Base-by-base conservation (phyloP, 1,284 basidiomycete species). In the Sutorius eximius region DNA sequence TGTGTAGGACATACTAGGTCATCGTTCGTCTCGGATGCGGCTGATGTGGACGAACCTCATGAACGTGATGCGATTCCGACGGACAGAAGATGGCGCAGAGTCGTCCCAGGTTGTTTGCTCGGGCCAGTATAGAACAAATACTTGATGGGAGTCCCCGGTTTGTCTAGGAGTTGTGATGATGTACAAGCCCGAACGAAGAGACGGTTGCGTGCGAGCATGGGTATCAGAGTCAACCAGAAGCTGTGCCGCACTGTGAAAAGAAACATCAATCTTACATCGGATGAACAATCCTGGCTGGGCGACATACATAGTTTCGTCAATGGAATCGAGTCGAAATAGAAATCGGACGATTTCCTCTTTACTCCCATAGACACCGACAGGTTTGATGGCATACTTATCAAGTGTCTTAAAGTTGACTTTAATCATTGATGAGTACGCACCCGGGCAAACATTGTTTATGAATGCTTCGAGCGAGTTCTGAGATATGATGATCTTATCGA, bases 31-130 rank as follows among this genome's bases (percentile, higher is more conserved):
- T 22, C 20, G 0, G 27, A 40, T 4, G 43, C 5, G 40, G 29
- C 49, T 2, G 1, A 46, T 15, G 10, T 9, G 8, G 18, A 52
- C 69, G n/a, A 58, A 82, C 84, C 83, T 67, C 79, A 86, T 83
- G 59, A 86, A 86, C 0, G 82, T 84, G 6, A 81, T 69, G 12
- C 83, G 72, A 64, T 84, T 86, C 1, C 79, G 72, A 24, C 71
- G 62, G 38, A 82, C 74, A 4, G 81, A 71, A 0, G 75, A 71
- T 1, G 69, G 49, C 0, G 78, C 76, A 32, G 73, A 68, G 63
- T 84, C 81, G 30, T 80, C 69, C 84, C 85, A 86, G 0, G 83
- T 86, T 0, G 71, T 74, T 36, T 81, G 75, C 59, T 86, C 81
- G 0, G 83, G 84, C 83, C 84, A 86, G 54, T 82, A 84, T 5